Evolutionary conservation across 2,329 filamentous ascomycete species (phyloP).

Genomic region (Hypoxylon sp.): DNA sequence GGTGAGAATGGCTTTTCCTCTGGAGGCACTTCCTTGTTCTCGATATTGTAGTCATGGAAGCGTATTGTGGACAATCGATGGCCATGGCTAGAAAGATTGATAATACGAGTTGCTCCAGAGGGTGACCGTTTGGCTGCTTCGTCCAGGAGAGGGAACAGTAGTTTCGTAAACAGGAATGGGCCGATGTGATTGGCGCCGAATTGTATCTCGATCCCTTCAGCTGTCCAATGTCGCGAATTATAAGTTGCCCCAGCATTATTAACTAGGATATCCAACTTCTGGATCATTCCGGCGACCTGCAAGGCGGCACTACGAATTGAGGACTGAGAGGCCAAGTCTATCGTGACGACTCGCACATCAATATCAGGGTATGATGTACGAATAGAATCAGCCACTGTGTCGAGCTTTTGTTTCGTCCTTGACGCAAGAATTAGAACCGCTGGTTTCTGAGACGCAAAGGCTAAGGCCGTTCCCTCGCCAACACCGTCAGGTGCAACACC

Average conservation of each 20-base stretch:
- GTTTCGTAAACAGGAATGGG: slow-evolving; percentile 58
- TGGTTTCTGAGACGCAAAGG: slow-evolving; percentile 63
- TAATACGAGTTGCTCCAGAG: slow-evolving; percentile 53
- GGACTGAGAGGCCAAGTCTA: slow-evolving; percentile 58
- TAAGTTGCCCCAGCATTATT: slow-evolving; percentile 61
- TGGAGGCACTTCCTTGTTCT: slow-evolving; percentile 57
- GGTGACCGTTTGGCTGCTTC: slow-evolving; percentile 54
- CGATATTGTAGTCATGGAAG: slow-evolving; percentile 63
- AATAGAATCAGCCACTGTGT: slow-evolving; percentile 59
- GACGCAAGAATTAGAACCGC: slow-evolving; percentile 62
- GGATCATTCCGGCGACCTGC: slow-evolving; percentile 53
- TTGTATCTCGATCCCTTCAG: slow-evolving; percentile 61
- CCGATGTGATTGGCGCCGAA: slow-evolving; percentile 60
- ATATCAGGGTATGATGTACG: slow-evolving; percentile 55
- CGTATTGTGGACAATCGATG: slow-evolving; percentile 60
- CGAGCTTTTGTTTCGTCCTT: slow-evolving; percentile 60
- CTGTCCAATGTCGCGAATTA: slow-evolving; percentile 59
- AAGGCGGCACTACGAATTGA: slow-evolving; percentile 58
- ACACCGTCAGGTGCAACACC: slow-evolving; percentile 61
- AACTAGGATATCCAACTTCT: slow-evolving; percentile 59
- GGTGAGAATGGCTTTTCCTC: slow-evolving; percentile 53
- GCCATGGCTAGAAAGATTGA: slow-evolving; percentile 61
- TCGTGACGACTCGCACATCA: slow-evolving; percentile 54
- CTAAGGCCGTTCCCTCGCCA: slow-evolving; percentile 59
- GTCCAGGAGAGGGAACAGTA: slow-evolving; percentile 57